These are phyloP conservation scores for Coniochaeta prunicola DNA, from an alignment of 2,329 filamentous ascomycete genomes.

Conservation along the genomic window DNA sequence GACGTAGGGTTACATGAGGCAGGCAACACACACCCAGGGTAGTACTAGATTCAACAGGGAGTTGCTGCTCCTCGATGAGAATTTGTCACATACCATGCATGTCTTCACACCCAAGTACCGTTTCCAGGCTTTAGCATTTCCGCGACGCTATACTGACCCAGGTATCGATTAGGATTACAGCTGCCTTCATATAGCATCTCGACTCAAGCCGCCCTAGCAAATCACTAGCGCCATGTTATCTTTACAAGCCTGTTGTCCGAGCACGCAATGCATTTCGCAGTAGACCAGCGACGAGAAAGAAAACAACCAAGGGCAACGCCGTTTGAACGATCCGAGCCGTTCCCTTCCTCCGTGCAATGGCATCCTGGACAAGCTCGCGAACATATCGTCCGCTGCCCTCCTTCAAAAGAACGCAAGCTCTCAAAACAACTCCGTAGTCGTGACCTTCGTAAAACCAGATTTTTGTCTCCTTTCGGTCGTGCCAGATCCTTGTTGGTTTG, in stretches of 20 bases:
- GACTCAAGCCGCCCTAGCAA: background rate
- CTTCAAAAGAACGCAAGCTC: slow-evolving; percentile 2
- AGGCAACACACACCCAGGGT: too few species aligned
- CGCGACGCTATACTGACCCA: background rate
- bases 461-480: background rate
- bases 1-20: background rate
- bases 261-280: background rate
- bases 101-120: background rate
- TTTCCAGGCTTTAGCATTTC: background rate
- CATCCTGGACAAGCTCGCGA: background rate
- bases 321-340: background rate
- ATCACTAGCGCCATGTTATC: background rate
- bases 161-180: background rate
- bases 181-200: background rate
- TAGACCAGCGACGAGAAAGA: background rate
- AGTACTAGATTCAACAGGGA: too few species aligned
- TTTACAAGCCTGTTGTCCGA: background rate
- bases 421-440: slow-evolving; percentile 4
- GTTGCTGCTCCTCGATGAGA: background rate
- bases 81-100: background rate
- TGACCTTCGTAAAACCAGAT: slow-evolving; percentile 10
- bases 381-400: background rate
- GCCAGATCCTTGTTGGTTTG: background rate
- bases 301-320: background rate
- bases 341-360: background rate